Conservation (phyloP, 2,329 filamentous ascomycete species). For the Emmonsiellopsis sp. region DNA sequence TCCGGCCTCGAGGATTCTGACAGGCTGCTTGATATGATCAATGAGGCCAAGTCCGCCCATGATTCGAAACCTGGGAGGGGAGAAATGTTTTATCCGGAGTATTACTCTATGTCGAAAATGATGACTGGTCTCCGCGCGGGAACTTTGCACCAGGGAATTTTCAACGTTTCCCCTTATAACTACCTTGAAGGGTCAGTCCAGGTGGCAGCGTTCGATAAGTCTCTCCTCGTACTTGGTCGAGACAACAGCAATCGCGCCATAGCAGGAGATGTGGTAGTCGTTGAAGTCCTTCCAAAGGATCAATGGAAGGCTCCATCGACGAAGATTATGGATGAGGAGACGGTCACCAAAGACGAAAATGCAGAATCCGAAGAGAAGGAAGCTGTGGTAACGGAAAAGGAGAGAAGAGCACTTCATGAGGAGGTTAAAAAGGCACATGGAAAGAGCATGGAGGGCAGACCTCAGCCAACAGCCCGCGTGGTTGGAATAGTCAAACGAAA, state of each 20-base stretch:
- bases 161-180: constrained; percentile 96
- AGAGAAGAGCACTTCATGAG: constrained; percentile 78
- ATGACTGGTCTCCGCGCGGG: constrained; percentile 87
- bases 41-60: constrained; percentile 61
- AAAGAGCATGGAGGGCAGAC: constrained; percentile 61
- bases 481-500: constrained; percentile 91
- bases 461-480: constrained; percentile 84
- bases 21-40: constrained; percentile 85
- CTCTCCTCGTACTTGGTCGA: constrained; percentile 76
- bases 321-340: constrained; percentile 91
- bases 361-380: constrained; percentile 68
- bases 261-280: constrained; percentile 83
- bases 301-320: constrained; percentile 96
- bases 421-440: constrained; percentile 81
- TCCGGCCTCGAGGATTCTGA: constrained; percentile 72
- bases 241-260: constrained; percentile 95
- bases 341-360: constrained; percentile 85
- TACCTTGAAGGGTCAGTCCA: constrained; percentile 91
- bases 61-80: constrained; percentile 55
- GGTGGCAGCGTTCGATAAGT: constrained; percentile 80
- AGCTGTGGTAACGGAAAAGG: constrained; percentile 77
- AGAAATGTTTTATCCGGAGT: constrained; percentile 76
- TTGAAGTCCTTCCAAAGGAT: constrained; percentile 84
- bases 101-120: constrained; percentile 81
- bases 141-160: constrained; percentile 84